Percentiles rank a stretch among this genome's conserved stretches.
phyloP scores from a whole-genome alignment of 1,139 yeast species.

The Pichiaceae sp. region DNA sequence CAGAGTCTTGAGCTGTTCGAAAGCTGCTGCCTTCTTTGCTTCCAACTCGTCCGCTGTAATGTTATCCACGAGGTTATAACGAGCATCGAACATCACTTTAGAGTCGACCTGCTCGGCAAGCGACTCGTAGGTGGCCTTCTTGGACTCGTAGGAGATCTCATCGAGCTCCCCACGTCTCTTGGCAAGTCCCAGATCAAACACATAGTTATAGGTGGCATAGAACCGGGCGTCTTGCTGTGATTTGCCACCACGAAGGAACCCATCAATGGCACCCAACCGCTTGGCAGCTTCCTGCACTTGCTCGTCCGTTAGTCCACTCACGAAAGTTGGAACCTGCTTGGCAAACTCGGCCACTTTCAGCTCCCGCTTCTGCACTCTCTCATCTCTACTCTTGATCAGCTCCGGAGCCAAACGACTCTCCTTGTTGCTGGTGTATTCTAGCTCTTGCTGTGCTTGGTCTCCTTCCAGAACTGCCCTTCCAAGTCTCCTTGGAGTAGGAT shows the following conservation, averaged over 20 bases:
- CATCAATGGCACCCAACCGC: conserved; percentile 45
- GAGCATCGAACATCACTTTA: conserved; percentile 30
- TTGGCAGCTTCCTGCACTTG: conserved; percentile 34
- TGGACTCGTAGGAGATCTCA: conserved; percentile 22
- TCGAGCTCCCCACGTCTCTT: conserved; percentile 33
- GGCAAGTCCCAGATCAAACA: conserved; percentile 39
- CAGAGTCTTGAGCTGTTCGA: conserved; percentile 20
- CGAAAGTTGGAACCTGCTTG: conserved; percentile 20
- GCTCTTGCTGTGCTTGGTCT: conserved; percentile 48
- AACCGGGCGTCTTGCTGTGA: conserved; percentile 45
- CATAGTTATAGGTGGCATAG: conserved; percentile 45
- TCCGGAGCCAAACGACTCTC: conserved; percentile 50
- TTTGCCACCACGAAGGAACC: conserved; percentile 42
- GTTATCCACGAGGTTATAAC: conserved; percentile 27
- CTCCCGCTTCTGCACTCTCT: conserved; percentile 33
- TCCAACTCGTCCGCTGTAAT: conserved; percentile 28
- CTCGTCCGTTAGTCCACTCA: conserved; percentile 25
- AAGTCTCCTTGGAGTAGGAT: conserved; percentile 76
- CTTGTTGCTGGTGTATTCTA: conserved; percentile 49
- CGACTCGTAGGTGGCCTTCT: conserved; percentile 21
- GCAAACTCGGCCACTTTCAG: conserved; percentile 21
- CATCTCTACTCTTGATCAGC: conserved; percentile 30
- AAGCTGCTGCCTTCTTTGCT: conserved; percentile 20
- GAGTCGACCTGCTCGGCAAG: conserved; percentile 24
- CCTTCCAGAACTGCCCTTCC: conserved; percentile 53